These are phyloP conservation scores for Exophiala mesophila DNA, from an alignment of 2,329 filamentous ascomycete species.

Conservation along the genomic window DNA sequence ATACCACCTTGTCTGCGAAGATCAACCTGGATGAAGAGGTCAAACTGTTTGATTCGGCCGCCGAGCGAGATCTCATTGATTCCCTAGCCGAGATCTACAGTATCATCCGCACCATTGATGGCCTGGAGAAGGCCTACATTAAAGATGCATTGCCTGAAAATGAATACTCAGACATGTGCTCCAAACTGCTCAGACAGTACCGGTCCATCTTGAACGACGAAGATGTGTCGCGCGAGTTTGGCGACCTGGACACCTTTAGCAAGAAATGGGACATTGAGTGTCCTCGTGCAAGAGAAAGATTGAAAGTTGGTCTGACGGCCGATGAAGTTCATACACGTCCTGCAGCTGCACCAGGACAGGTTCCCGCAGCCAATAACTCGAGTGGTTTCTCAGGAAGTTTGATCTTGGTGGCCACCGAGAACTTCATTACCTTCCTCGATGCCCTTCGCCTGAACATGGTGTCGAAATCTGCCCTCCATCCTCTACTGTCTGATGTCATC, in stretches of 20 bases:
- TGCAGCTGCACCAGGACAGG: constrained; percentile 30
- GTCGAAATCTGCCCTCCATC: constrained; percentile 95
- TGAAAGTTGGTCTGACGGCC: constrained; percentile 83
- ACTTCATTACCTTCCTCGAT: constrained; percentile 97
- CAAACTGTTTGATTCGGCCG: constrained; percentile 78
- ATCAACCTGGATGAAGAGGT: constrained; percentile 97
- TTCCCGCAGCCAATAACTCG: constrained; percentile 38
- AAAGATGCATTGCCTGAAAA: constrained; percentile 88
- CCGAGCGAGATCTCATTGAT: constrained; percentile 89
- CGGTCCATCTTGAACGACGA: constrained; percentile 90
- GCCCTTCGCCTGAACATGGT: constrained; percentile 87
- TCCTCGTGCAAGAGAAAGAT: constrained; percentile 84
- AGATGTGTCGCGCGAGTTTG: constrained; percentile 80
- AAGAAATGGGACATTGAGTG: constrained; percentile 90
- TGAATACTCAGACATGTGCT: constrained; percentile 96
- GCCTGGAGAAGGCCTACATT: constrained; percentile 92
- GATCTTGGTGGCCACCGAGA: constrained; percentile 87
- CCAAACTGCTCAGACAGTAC: constrained; percentile 90
- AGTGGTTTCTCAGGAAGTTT: constrained; percentile 51
- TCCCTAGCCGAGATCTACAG: constrained; percentile 96
- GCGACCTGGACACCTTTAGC: constrained; percentile 86
- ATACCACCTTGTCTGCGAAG: constrained; percentile 73
- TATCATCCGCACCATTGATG: constrained; percentile 92
- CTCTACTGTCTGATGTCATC: constrained; percentile 88
- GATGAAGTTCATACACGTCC: constrained; percentile 42